Base-by-base conservation (phyloP, 108 stramenopile genomes). In the Mediolabrus comicus region DNA sequence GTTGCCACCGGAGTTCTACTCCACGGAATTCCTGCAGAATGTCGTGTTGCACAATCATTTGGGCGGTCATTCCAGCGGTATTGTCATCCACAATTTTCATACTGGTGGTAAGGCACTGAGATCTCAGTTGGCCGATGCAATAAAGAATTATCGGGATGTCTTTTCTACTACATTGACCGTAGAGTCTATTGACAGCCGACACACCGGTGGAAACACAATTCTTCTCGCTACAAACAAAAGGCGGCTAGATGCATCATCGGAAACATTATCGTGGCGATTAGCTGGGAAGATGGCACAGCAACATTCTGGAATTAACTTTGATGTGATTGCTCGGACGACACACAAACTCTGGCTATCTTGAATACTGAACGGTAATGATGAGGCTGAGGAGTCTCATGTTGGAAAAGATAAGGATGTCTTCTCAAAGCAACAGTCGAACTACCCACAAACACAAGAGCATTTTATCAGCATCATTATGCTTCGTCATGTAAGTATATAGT, bases 1-100 rank as follows among this genome's bases (percentile, higher is more conserved):
- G 5, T 66, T 26, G 14, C 65, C 65, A 1, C 27, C 54, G 0
- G 65, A 26, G 56, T 60, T 66, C 28, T 59, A 59, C 24, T 26
- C 12, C 4, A n/a, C 25, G 5, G 22, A 22, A 17, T 60, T 29
- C 25, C 22, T 66, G 26, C 24, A 12, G 2, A 9, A 49, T 1
- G 46, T 49, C 6, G 46, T 49, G 22, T 22, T 22, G 19, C 46
- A 22, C 8, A 49, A 36, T 36, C 17, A 22, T 32, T 16, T 36
- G 25, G 32, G 25, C 5, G 22, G 12, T 3, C 56, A 26, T 31
- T 8, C 27, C 3, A 6, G 7, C 3, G 57, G 58, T 34, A 27
- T 59, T 12, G 53, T 66, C 17, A 26, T 66, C 13, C 65, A 66
- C 65, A 66, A 66, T 57, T 56, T 66, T 56, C 65, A 66, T 36